These are phyloP conservation scores for Aspergillus tubingensis DNA, from an alignment of 2,329 filamentous ascomycete species.

Conservation along the genomic window DNA sequence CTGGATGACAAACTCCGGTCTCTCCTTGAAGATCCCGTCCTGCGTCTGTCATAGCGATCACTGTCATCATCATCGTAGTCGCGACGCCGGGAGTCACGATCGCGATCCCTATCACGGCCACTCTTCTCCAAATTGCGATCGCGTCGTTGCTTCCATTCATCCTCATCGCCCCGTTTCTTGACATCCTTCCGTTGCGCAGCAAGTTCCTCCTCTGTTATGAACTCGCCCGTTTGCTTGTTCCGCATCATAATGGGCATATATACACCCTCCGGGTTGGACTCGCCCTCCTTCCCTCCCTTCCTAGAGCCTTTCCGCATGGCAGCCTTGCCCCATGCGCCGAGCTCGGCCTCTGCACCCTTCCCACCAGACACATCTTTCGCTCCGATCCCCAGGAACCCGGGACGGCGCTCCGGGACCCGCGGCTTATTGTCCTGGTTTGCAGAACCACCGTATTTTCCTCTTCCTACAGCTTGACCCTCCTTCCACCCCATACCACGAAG, in stretches of 20 bases:
- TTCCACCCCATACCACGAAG: conserved; percentile 97
- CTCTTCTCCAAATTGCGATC: conserved; percentile 47
- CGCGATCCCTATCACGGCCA: conserved; percentile 38
- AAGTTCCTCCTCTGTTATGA: conserved; percentile 64
- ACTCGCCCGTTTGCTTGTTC: conserved; percentile 64
- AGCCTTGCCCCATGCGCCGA: conserved; percentile 76
- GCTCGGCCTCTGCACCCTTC: conserved; percentile 62
- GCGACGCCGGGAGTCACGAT: conserved; percentile 35
- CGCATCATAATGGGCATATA: conserved; percentile 65
- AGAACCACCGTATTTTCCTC: conserved; percentile 51
- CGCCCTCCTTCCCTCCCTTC: conserved; percentile 53
- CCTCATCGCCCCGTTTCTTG: conserved; percentile 47
- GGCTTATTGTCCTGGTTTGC: conserved; percentile 58
- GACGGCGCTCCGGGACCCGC: conserved; percentile 67
- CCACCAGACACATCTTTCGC: conserved; percentile 72
- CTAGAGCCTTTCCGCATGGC: conserved; percentile 58
- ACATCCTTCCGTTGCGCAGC: conserved; percentile 53
- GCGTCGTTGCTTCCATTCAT: conserved; percentile 49
- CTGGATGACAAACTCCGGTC: conserved; percentile 40
- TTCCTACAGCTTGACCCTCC: conserved; percentile 61
- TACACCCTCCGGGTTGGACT: conserved; percentile 47
- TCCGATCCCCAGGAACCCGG: conserved; percentile 83
- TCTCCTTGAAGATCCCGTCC: conserved; percentile 41
- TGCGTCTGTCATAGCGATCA: conserved; percentile 39
- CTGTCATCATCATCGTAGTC: conserved; percentile 37